Percentiles rank a stretch among this genome's conserved stretches.
phyloP scores from a whole-genome alignment of 139 green algal genomes.

The Coelastrella sp. region DNA sequence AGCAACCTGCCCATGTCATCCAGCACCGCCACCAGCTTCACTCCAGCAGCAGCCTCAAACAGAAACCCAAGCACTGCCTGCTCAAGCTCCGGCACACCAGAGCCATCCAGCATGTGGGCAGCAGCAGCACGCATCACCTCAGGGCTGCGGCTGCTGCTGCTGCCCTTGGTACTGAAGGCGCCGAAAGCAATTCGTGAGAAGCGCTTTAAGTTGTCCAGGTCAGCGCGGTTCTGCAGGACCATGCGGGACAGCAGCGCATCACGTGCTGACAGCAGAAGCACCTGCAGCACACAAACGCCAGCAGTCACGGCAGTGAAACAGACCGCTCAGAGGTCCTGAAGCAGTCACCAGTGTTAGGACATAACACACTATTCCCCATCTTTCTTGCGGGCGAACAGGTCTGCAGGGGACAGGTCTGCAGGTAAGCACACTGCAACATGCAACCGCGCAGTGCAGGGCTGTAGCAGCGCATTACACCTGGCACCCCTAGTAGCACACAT shows the following conservation, averaged over 20 bases:
- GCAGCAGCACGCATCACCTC: slow-evolving; percentile 53
- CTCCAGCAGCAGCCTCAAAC: slow-evolving; percentile 55
- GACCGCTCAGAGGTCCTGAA: too few species aligned
- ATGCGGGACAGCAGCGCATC: slow-evolving; percentile 77
- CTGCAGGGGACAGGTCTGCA: too few species aligned
- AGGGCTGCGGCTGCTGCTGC: neutral
- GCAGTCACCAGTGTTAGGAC: too few species aligned
- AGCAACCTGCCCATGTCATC: slow-evolving; percentile 72
- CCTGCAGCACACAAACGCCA: slow-evolving; percentile 47
- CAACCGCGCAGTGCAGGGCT: too few species aligned
- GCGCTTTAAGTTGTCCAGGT: slow-evolving; percentile 41
- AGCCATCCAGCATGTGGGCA: slow-evolving; percentile 66
- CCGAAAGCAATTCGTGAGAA: slow-evolving; percentile 77
- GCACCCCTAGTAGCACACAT: too few species aligned
- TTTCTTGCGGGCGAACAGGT: too few species aligned
- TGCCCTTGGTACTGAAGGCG: slow-evolving; percentile 47
- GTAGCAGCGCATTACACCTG: too few species aligned
- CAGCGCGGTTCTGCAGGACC: slow-evolving; percentile 58
- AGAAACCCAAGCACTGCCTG: slow-evolving; percentile 74
- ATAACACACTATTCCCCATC: too few species aligned
- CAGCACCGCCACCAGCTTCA: slow-evolving; percentile 72
- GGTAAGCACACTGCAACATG: too few species aligned
- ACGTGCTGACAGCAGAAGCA: slow-evolving; percentile 75
- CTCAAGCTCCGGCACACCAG: slow-evolving; percentile 76
- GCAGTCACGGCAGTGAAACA: neutral